phyloP scores from a whole-genome alignment of 768 basidiomycete species.

The Suillus variegatus region DNA sequence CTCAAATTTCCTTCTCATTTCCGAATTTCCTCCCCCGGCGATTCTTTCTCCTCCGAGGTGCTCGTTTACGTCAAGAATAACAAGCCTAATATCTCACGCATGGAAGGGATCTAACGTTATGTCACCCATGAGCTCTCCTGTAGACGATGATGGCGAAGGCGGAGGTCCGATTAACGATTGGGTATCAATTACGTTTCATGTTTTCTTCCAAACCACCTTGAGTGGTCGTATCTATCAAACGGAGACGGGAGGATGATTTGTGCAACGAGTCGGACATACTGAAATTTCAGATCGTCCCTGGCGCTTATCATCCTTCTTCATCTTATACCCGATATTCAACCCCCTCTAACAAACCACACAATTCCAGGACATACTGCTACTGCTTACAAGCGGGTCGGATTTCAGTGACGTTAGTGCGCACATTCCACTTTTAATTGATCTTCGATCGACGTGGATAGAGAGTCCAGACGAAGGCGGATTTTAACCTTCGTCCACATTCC shows the following conservation, averaged over 20 bases:
- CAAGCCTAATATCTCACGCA: not conserved
- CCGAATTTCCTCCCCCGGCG: not conserved
- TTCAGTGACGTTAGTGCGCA: conserved; percentile 35
- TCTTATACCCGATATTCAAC: conserved; percentile 50
- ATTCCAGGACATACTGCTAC: not conserved
- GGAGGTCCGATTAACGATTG: not conserved
- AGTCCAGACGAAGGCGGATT: conserved; percentile 40
- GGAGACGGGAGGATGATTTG: not conserved
- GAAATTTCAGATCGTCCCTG: conserved; percentile 35
- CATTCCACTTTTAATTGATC: conserved; percentile 60
- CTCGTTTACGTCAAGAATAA: not conserved
- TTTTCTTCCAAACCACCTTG: not conserved
- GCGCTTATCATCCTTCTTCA: conserved; percentile 59
- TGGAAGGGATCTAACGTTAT: not conserved
- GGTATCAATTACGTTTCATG: not conserved
- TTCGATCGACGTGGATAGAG: conserved; percentile 33
- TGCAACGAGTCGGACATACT: not conserved
- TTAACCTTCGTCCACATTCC: conserved; percentile 69
- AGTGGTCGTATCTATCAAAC: not conserved
- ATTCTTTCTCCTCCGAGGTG: not conserved
- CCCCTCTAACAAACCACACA: not conserved
- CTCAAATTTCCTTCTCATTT: not conserved
- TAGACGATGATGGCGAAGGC: too few relatives aligned
- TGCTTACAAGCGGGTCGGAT: conserved; percentile 42
- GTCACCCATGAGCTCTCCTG: not conserved